phyloP scores from a whole-genome alignment of 768 basidiomycete genomes.

The Pleurotus tuoliensis region DNA sequence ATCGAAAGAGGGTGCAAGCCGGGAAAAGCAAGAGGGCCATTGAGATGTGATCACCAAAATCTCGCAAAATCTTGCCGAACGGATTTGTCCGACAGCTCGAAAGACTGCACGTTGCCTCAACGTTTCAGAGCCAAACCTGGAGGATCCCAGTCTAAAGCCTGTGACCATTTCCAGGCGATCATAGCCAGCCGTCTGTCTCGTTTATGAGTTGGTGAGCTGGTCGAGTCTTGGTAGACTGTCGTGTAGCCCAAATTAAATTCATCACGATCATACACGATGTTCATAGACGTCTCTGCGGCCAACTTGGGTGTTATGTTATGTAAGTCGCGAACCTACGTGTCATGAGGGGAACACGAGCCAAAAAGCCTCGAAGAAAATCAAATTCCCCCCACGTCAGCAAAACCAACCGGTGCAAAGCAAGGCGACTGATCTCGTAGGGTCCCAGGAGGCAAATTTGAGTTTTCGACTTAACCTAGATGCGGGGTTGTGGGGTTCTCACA shows the following conservation, averaged over 20 bases:
- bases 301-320: conserved; percentile 5
- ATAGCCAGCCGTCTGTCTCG: not conserved
- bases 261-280: conserved; percentile 6
- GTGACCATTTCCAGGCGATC: conserved; percentile 6
- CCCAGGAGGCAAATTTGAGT: conserved; percentile 1
- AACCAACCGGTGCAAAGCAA: not conserved
- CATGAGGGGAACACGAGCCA: not conserved
- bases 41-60: conserved; percentile 21
- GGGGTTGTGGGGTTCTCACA: conserved; percentile 2
- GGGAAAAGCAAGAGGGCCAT: conserved; percentile 42
- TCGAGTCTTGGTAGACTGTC: not conserved
- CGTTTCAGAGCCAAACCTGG: conserved; percentile 7
- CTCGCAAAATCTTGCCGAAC: conserved; percentile 4
- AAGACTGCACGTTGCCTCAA: conserved; percentile 6
- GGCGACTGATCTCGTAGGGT: not conserved
- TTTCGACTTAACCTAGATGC: not conserved
- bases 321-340: conserved; percentile 5
- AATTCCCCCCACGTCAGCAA: not conserved
- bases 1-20: conserved; percentile 34
- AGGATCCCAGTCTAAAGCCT: conserved; percentile 7
- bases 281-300: conserved; percentile 6
- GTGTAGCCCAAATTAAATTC: not conserved
- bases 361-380: not conserved
- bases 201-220: not conserved
- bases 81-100: conserved; percentile 3